phyloP scores from a whole-genome alignment of 2,329 filamentous ascomycete species.

The Gaeumannomyces tritici region DNA sequence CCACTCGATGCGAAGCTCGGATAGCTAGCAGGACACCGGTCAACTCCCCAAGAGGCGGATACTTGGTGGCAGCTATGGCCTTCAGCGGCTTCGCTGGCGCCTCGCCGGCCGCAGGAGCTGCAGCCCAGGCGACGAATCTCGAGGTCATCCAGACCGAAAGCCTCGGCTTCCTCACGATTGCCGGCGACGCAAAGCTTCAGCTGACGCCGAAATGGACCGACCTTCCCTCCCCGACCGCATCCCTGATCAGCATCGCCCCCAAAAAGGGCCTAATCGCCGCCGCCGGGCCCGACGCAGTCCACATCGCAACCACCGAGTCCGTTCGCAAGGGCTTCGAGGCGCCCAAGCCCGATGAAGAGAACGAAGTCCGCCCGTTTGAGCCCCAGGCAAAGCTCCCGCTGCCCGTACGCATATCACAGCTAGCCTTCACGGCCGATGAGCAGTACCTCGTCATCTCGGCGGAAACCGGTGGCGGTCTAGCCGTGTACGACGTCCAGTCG shows the following conservation, averaged over 20 bases:
- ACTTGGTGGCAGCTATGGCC: conserved; percentile 44
- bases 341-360: conserved; percentile 43
- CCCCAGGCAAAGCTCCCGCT: conserved; percentile 66
- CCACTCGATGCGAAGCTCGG: conserved; percentile 13
- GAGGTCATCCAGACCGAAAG: conserved; percentile 76
- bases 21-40: conserved; percentile 17
- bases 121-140: conserved; percentile 53
- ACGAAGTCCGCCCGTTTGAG: conserved; percentile 59
- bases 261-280: conserved; percentile 75
- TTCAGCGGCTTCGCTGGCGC: conserved; percentile 45
- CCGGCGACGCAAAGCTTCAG: conserved; percentile 73
- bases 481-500: conserved; percentile 67
- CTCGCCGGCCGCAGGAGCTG: conserved; percentile 11
- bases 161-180: conserved; percentile 72
- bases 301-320: conserved; percentile 66
- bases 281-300: conserved; percentile 70
- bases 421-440: conserved; percentile 87
- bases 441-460: conserved; percentile 74
- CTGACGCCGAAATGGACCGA: conserved; percentile 71
- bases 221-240: conserved; percentile 67
- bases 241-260: conserved; percentile 75
- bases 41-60: conserved; percentile 22
- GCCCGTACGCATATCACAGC: conserved; percentile 70
- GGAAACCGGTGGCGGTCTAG: conserved; percentile 70
- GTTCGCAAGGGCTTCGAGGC: conserved; percentile 66